These are phyloP conservation scores for Phallus indusiatus DNA, from an alignment of 768 basidiomycete genomes.

Conservation along the genomic window DNA sequence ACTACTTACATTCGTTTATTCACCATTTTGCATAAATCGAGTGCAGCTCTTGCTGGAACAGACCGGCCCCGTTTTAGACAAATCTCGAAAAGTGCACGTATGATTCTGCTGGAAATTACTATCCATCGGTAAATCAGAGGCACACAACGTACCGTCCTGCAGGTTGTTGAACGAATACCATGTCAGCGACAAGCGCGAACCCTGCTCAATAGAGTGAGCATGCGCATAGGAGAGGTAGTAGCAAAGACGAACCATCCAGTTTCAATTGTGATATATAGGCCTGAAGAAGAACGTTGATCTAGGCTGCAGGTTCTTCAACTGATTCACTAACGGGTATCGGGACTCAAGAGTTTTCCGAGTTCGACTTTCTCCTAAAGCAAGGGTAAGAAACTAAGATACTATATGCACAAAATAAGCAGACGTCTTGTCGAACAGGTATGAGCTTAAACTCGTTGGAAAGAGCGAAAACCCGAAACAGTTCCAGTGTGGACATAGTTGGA, in stretches of 20 bases:
- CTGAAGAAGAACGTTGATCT: slow-evolving; percentile 94
- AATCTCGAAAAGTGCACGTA: slow-evolving; percentile 96
- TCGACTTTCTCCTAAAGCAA: slow-evolving; percentile 71
- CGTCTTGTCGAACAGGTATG: slow-evolving; percentile 74
- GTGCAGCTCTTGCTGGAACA: slow-evolving; percentile 78
- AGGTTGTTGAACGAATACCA: slow-evolving; percentile 96
- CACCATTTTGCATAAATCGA: slow-evolving; percentile 95
- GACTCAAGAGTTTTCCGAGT: slow-evolving; percentile 75
- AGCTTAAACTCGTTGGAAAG: slow-evolving; percentile 93
- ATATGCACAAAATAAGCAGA: slow-evolving; percentile 9
- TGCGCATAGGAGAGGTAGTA: not conserved
- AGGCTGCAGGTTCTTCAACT: slow-evolving; percentile 92
- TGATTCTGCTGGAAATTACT: slow-evolving; percentile 41
- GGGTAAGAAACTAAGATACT: not conserved
- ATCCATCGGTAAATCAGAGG: not conserved
- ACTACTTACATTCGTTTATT: slow-evolving; percentile 65
- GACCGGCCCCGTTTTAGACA: slow-evolving; percentile 99
- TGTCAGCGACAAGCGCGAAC: slow-evolving; percentile 79
- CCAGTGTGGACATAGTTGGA: slow-evolving; percentile 77
- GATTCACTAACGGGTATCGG: slow-evolving; percentile 96
- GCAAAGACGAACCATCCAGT: slow-evolving; percentile 52
- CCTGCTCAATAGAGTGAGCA: slow-evolving; percentile 28
- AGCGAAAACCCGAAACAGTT: slow-evolving; percentile 92
- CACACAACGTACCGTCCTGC: slow-evolving; percentile 62
- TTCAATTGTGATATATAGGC: slow-evolving; percentile 92